Evolutionary conservation across 2,329 filamentous ascomycete species (phyloP), one percentile per base, ranked within the genome.

Genomic region (Diaporthe sp.): DNA sequence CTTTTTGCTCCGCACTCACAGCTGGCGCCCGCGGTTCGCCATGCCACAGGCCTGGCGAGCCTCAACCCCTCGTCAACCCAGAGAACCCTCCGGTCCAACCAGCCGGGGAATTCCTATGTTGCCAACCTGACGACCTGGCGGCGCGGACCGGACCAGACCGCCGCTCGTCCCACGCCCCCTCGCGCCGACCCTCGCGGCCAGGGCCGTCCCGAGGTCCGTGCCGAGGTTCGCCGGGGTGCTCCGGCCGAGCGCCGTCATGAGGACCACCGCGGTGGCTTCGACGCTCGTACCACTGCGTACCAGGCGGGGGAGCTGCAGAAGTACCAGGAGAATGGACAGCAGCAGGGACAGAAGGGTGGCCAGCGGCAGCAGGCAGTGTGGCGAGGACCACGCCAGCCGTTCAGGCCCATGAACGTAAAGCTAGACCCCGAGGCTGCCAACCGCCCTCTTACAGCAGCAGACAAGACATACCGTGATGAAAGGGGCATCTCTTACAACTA

Each of bases 401-500:
- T 75, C 35, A 37, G 42, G 8, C 74, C 74, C 0, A 75, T 74
- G 72, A 63, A 71, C 7, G 8, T 44, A 1, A 66, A 69, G 4
- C 50, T 75, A 0, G 6, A 72, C 27, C 72, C 72, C 0, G 51
- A 66, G 22, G 66, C 68, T 10, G 25, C 35, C 19, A 74, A 39
- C 10, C 53, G 27, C 10, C 68, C 68, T 0, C 55, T 75, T 0
- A 65, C 68, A 3, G 47, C 51, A 1, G 68, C 70, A 5, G 72
- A 75, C 8, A 53, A 17, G 15, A 30, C 32, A 1, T 50, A 13
- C 4, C 55, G 74, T 1, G 30, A 50, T 1, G 25, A 22, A 7
- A 35, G 39, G 15, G 72, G 72, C 4, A 74, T 75, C 55, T 75
- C 74, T 6, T 4, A 63, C 1, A 72, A 61, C 25, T 75, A 75